phyloP scores from a whole-genome alignment of 306 rosid species.

The Abrus precatorius region DNA sequence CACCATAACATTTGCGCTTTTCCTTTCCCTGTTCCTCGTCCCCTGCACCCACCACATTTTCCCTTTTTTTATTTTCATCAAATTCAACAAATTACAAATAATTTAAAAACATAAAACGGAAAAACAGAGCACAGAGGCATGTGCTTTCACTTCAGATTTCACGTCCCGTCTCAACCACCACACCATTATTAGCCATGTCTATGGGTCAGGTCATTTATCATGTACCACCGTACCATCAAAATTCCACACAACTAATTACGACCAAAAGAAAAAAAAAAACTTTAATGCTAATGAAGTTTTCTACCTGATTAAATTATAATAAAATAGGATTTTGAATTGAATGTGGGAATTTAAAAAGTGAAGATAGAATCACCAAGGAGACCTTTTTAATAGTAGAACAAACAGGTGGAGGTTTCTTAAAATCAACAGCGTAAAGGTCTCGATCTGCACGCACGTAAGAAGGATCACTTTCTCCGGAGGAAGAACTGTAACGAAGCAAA shows the following conservation, averaged over 20 bases:
- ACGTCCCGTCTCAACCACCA: slow-evolving; percentile 42
- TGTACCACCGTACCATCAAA: no score
- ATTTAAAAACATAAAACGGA: neutral
- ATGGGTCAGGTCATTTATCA: neutral
- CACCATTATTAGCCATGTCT: neutral
- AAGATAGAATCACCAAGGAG: neutral
- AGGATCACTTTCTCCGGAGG: slow-evolving; percentile 71
- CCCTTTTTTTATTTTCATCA: no score
- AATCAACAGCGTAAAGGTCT: slow-evolving; percentile 71
- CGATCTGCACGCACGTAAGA: slow-evolving; percentile 50
- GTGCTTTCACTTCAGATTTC: slow-evolving; percentile 9
- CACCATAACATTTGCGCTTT: slow-evolving; percentile 36
- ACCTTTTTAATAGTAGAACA: slow-evolving; percentile 65
- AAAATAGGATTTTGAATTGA: no score
- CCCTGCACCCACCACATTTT: slow-evolving; percentile 14
- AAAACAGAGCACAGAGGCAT: neutral
- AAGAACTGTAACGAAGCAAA: slow-evolving; percentile 80
- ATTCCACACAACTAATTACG: no score
- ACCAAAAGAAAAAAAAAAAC: no score
- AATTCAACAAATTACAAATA: no score
- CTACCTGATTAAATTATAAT: no score
- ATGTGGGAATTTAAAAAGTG: no score
- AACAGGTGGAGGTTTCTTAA: slow-evolving; percentile 46
- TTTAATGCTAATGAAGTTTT: no score
- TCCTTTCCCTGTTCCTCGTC: slow-evolving; percentile 62